phyloP scores from a whole-genome alignment of 108 stramenopile genomes.

The Discostella pseudostelligera region DNA sequence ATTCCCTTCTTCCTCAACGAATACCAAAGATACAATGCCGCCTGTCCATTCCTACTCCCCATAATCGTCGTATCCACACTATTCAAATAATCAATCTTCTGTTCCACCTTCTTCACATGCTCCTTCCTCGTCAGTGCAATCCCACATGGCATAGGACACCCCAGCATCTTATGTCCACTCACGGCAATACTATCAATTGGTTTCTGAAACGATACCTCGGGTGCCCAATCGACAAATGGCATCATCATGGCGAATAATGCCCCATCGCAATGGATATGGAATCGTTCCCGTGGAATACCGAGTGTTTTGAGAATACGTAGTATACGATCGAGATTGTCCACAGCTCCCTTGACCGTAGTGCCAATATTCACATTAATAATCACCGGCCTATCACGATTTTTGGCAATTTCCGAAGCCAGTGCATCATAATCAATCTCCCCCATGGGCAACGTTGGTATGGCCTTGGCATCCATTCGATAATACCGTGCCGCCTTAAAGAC shows the following conservation, averaged over 20 bases:
- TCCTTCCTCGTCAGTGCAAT: conserved; percentile 82
- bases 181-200: conserved; percentile 88
- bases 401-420: conserved; percentile 59
- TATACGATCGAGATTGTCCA: conserved; percentile 87
- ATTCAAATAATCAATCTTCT: conserved; percentile 83
- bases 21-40: conserved; percentile 88
- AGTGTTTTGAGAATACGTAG: conserved; percentile 66
- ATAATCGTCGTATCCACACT: conserved; percentile 84
- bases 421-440: conserved; percentile 87
- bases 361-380: conserved; percentile 92
- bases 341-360: conserved; percentile 89
- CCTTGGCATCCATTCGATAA: conserved; percentile 85
- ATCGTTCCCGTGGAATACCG: conserved; percentile 78
- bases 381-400: conserved; percentile 72
- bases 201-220: conserved; percentile 76
- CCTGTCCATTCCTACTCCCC: conserved; percentile 80
- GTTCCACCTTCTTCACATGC: conserved; percentile 85
- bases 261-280: conserved; percentile 88
- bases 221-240: conserved; percentile 83
- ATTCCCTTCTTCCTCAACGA: conserved; percentile 87
- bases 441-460: conserved; percentile 84
- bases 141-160: conserved; percentile 90
- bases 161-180: conserved; percentile 90
- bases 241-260: conserved; percentile 90
- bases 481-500: conserved; percentile 88